Conservation (phyloP, 257 asterid species). For the Ballota nigra region DNA sequence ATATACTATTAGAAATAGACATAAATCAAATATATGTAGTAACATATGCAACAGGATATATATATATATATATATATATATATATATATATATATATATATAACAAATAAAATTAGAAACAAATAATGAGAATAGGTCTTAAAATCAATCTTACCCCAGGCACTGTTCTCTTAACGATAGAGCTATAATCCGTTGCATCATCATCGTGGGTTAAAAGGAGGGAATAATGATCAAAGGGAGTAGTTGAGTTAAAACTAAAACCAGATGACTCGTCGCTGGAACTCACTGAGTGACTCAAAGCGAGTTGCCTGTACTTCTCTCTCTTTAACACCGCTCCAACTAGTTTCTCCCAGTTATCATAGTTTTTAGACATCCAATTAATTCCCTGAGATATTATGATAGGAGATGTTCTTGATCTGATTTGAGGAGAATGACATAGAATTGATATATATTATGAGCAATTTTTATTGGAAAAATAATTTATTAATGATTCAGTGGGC, state of each 20-base stretch:
- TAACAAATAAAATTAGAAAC: too few species aligned
- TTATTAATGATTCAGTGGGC: background rate
- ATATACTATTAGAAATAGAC: too few species aligned
- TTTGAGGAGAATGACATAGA: background rate
- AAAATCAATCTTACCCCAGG: background rate
- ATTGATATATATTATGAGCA: background rate
- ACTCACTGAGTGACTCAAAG: slow-evolving; percentile 15
- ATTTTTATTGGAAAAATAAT: background rate
- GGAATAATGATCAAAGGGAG: background rate
- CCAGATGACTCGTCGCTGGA: background rate
- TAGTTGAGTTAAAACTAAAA: background rate
- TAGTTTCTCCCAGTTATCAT: slow-evolving; percentile 27
- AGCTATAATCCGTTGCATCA: background rate
- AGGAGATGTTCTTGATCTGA: background rate
- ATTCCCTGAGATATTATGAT: background rate
- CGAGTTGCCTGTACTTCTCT: slow-evolving; percentile 5
- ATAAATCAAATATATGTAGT: too few species aligned
- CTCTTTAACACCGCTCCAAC: slow-evolving; percentile 6
- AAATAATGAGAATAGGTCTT: too few species aligned
- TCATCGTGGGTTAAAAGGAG: too few species aligned
- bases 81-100: too few species aligned
- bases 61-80: too few species aligned
- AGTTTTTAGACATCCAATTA: slow-evolving; percentile 15
- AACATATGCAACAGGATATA: background rate
- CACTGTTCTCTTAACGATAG: background rate